phyloP scores from a whole-genome alignment of 108 stramenopile species.

The Discostella pseudostelligera region DNA sequence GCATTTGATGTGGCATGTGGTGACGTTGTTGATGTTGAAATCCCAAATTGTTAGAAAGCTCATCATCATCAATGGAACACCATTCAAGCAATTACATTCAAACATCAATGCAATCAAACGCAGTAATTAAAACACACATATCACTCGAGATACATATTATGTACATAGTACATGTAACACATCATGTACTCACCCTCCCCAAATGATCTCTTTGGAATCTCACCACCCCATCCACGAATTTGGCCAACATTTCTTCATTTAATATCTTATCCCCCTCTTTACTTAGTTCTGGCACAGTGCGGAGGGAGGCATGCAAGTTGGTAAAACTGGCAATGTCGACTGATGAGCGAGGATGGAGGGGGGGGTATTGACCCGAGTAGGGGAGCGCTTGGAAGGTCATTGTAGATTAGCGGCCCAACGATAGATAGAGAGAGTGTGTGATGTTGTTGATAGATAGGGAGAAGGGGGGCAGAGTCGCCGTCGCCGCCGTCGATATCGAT shows the following conservation, averaged over 20 bases:
- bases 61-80: neutral
- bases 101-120: no score
- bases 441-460: neutral
- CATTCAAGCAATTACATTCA: no score
- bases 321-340: conserved; percentile 24
- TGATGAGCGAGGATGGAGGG: conserved; percentile 27
- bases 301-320: conserved; percentile 15
- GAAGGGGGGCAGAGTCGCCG: no score
- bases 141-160: no score
- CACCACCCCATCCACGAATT: conserved; percentile 30
- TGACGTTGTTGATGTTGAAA: neutral
- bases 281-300: conserved; percentile 26
- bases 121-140: no score
- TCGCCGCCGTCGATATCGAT: no score
- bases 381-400: conserved; percentile 9
- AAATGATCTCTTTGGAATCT: conserved; percentile 37
- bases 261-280: conserved; percentile 41
- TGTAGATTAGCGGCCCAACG: no score
- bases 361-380: conserved; percentile 28
- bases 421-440: no score
- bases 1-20: neutral
- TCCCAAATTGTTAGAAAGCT: neutral
- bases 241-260: conserved; percentile 32
- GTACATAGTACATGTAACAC: no score
- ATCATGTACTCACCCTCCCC: conserved; percentile 32